phyloP scores from a whole-genome alignment of 2,329 filamentous ascomycete genomes.

The Penicillium sclerotigenum region DNA sequence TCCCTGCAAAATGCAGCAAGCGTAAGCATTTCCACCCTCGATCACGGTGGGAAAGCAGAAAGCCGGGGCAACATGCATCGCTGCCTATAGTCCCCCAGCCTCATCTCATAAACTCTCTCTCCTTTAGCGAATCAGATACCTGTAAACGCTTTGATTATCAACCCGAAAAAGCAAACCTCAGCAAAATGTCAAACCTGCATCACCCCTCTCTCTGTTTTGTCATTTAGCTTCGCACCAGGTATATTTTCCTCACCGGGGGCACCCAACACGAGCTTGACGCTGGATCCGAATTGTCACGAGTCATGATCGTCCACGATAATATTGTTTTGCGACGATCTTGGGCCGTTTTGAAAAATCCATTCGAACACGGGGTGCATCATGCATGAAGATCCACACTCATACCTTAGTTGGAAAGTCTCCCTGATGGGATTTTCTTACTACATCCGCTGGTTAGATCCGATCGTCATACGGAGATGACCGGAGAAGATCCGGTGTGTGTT shows the following conservation, averaged over 20 bases:
- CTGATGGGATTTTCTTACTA: background rate
- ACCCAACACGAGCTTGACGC: slow-evolving; percentile 8
- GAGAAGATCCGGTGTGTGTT: background rate
- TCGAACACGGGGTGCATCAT: slow-evolving; percentile 4
- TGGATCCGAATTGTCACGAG: background rate
- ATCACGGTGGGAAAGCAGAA: background rate
- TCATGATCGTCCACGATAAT: background rate
- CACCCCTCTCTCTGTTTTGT: background rate
- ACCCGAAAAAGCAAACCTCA: slow-evolving; percentile 14
- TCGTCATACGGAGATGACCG: background rate
- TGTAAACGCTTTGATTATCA: slow-evolving; percentile 6
- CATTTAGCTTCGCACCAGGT: background rate
- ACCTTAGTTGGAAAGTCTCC: background rate
- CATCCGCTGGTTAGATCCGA: slow-evolving; percentile 1
- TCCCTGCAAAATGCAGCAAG: background rate
- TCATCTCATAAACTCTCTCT: slow-evolving; percentile 3
- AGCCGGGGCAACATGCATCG: background rate
- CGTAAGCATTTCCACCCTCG: background rate
- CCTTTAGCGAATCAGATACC: slow-evolving; percentile 9
- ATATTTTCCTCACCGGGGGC: background rate
- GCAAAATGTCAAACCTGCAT: background rate
- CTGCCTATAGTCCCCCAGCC: slow-evolving; percentile 8
- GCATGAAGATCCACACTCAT: slow-evolving; percentile 6
- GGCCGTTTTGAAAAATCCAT: background rate
- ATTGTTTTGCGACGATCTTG: background rate